A percentile compares a stretch with the other conserved stretches of the same genome.
These are phyloP conservation scores for Xylaria arbuscula DNA, from an alignment of 2,329 filamentous ascomycete genomes.

Conservation along the genomic window DNA sequence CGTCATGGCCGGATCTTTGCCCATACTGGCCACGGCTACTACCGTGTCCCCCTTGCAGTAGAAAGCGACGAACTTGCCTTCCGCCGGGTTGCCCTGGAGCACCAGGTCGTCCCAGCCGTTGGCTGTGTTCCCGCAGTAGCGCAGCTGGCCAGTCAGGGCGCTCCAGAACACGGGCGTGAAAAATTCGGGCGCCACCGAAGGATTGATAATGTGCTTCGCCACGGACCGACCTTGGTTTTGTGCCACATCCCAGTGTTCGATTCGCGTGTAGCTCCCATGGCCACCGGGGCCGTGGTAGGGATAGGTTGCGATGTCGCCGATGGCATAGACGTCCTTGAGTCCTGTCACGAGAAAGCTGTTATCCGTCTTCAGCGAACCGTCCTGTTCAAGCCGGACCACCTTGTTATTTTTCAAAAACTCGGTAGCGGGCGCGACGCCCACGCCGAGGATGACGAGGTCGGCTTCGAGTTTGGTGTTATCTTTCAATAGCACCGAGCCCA, in stretches of 20 bases:
- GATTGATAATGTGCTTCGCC: constrained; percentile 79
- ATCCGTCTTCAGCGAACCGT: constrained; percentile 87
- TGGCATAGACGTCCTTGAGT: constrained; percentile 85
- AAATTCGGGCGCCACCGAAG: constrained; percentile 68
- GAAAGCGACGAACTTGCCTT: constrained; percentile 87
- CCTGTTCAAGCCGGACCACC: constrained; percentile 76
- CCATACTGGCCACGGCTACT: constrained; percentile 92
- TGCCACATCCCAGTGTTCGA: constrained; percentile 99
- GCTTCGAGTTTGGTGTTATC: constrained; percentile 87
- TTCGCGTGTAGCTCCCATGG: constrained; percentile 77
- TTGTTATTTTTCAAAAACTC: constrained; percentile 81
- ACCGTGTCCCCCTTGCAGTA: constrained; percentile 88
- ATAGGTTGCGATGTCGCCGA: constrained; percentile 95
- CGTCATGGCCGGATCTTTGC: constrained; percentile 85
- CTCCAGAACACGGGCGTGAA: constrained; percentile 99
- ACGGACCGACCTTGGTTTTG: constrained; percentile 89
- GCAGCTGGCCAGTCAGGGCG: constrained; percentile 85
- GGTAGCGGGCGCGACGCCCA: constrained; percentile 88
- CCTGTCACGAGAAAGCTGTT: constrained; percentile 81
- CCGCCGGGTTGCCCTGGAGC: constrained; percentile 78
- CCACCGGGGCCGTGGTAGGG: constrained; percentile 93
- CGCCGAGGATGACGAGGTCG: constrained; percentile 90
- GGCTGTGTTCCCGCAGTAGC: constrained; percentile 90
- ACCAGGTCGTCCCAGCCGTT: constrained; percentile 89
- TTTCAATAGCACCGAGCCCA: constrained; percentile 84